Percentiles rank a stretch among this genome's conserved stretches.
phyloP scores from a whole-genome alignment of 495 filamentous ascomycete species.

The Trichoderma asperelloides region DNA sequence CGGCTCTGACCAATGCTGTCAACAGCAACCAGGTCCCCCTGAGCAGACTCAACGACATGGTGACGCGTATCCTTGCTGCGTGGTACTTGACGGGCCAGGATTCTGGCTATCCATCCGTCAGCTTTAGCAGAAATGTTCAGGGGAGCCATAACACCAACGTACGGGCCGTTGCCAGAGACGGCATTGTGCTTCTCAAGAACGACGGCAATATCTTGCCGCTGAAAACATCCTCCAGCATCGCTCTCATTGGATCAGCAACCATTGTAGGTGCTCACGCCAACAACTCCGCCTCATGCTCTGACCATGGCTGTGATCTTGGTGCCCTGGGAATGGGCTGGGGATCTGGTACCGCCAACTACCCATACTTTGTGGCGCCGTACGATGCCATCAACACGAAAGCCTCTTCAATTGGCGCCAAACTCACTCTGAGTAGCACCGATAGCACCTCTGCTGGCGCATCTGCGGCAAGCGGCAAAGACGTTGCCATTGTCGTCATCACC shows the following conservation, averaged over 20 bases:
- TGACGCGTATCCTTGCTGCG: slow-evolving; percentile 43
- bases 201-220: slow-evolving; percentile 51
- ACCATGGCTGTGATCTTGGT: slow-evolving; percentile 53
- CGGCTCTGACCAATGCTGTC: slow-evolving; percentile 40
- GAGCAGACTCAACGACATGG: slow-evolving; percentile 46
- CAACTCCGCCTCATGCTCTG: slow-evolving; percentile 37
- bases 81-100: slow-evolving; percentile 50
- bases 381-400: slow-evolving; percentile 44
- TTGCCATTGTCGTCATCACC: slow-evolving; percentile 58
- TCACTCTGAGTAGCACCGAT: slow-evolving; percentile 46
- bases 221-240: slow-evolving; percentile 46
- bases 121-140: slow-evolving; percentile 45
- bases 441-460: slow-evolving; percentile 34
- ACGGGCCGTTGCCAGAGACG: slow-evolving; percentile 47
- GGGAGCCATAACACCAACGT: slow-evolving; percentile 49
- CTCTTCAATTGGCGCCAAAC: slow-evolving; percentile 34
- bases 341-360: slow-evolving; percentile 46
- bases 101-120: slow-evolving; percentile 34
- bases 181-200: slow-evolving; percentile 75
- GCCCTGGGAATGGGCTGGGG: slow-evolving; percentile 56
- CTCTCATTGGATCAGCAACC: slow-evolving; percentile 67
- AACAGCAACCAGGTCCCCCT: slow-evolving; percentile 35
- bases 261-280: slow-evolving; percentile 48
- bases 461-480: slow-evolving; percentile 45
- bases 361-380: slow-evolving; percentile 48